Evolutionary conservation across 208 protist species (phyloP), one percentile per base, ranked within the genome.

Genomic region (Phytomonas sp.): DNA sequence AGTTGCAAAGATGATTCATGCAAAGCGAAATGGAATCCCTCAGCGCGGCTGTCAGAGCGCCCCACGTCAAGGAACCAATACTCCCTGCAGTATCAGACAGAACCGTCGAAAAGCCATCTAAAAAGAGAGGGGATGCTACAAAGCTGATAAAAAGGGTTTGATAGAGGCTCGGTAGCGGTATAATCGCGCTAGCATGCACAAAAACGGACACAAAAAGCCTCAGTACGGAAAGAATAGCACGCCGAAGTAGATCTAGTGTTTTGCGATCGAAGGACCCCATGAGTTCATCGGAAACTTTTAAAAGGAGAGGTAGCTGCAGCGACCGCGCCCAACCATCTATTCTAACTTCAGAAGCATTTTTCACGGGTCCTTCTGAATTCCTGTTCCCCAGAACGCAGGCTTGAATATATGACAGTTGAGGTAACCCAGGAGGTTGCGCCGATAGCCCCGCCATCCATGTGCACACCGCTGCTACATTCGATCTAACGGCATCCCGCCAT

Each of bases 331-430:
- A 95, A 40, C 86, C 81, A 43, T 77, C 69, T n/a, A 33, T n/a
- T 3, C 2, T 15, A 30, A 62, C 31, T 7, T 11, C 28, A 33
- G 20, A 62, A 33, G 8, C 29, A 33, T 29, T 67, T 7, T 68
- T 0, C 20, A 46, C 62, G 53, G 67, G 36, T 33, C 36, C 33
- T 60, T 67, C 28, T n/a, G 64, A 13, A 61, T 65, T 62, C 28
- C 23, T 60, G 4, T 23, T 2, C 8, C 46, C 32, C 60, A 60
- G 33, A 74, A 61, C 15, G 75, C 71, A 15, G 66, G 36, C 53
- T 85, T 65, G 30, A 63, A 95, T 76, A 59, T 83, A 92, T n/a
- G 82, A 81, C 34, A 93, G 76, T 69, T 93, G 90, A 20, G 80
- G 70, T 13, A 93, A 74, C 2, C 90, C 90, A 8, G 88, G 84